Base-by-base conservation (phyloP, 768 basidiomycete species). In the Termitomyces sp. region DNA sequence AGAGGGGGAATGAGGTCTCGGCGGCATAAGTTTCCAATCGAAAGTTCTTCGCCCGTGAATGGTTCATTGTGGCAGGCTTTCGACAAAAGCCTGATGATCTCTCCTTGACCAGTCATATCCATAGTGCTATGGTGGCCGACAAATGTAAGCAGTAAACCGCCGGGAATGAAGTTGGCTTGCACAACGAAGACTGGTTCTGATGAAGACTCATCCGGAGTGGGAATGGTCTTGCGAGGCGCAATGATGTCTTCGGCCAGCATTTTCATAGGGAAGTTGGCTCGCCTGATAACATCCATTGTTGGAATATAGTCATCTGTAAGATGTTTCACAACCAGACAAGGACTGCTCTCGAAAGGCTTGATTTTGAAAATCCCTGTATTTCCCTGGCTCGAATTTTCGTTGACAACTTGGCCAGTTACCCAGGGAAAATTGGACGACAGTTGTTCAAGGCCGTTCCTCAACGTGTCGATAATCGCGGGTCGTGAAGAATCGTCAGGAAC, bases 21-120 rank as follows among this genome's bases (percentile, higher is more conserved):
- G 2, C 69, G 62, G 16, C 58, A 16, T 4, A 64, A 24, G 45
- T 69, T 70, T 6, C 68, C 69, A 1, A 47, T 14, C 3, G 33
- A 14, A 22, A 69, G 16, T 46, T 71, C 67, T 45, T 68, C 61
- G 10, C 16, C 36, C 5, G 67, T 62, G 45, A 70, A 69, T 8
- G 30, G 22, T 36, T 68, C 63, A 2, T 59, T 60, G 42, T 59
- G 58, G 20, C 68, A 71, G 10, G 68, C 64, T 53, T 67, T 69
- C 4, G 59, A 57, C 10, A 71, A 52, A 4, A 71, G 61, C 18
- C 55, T 33, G 42, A 69, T 67, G 26, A 71, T 39, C 12, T 65
- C 56, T 2, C 64, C 67, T 48, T 67, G 69, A 14, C 68, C 68
- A 0, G 62, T 65, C 66, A 70, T 68, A 47, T 71, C 69, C 69